Base-by-base conservation (phyloP, 176 grass and related monocot genomes). In the Aegilops speltoides region DNA sequence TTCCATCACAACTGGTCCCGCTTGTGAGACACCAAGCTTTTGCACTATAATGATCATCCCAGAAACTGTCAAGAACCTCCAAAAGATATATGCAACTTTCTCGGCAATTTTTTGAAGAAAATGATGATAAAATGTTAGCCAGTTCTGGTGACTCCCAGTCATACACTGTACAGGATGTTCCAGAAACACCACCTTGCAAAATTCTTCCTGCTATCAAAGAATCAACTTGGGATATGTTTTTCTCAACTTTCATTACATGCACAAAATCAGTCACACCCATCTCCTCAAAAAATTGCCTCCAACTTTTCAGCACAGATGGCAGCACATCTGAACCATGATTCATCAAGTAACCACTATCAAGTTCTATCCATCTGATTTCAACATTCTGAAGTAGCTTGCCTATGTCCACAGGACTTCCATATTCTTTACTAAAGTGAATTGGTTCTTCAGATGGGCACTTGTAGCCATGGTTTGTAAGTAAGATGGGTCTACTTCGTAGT, bases 71-170 rank as follows among this genome's bases (percentile, higher is more conserved):
- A 82, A 98, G 90, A 82, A 98, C 81, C 85, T 98, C 86, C 16
- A 98, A 71, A 90, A 98, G 90, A 91, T 94, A 96, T 74, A 96
- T 67, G 40, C 79, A 98, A 85, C 89, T 93, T 48, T 92, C 82
- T 56, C 91, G 82, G 84, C 50, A 82, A 70, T 90, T 89, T 64
- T 92, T 86, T 36, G 84, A 90, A 64, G 96, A 98, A 91, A 98
- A 90, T 78, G 80, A 85, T 67, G 91, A 92, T 79, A 98, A 78
- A 76, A 98, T 89, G 52, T 26, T 81, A 82, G 82, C 77, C 63
- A 98, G 71, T 84, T 98, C 96, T 83, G 91, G 73, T 54, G 96
- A 98, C 34, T 95, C 91, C 96, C 96, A 98, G 70, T 98, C 96
- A 91, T 87, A 80, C 40, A 96, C 32, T 17, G 82, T 82, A 56